A percentile compares a stretch with the other conserved stretches of the same genome.
These are phyloP conservation scores for Globisporangium viniferum DNA, from an alignment of 352 stramenopile genomes.

Conservation along the genomic window DNA sequence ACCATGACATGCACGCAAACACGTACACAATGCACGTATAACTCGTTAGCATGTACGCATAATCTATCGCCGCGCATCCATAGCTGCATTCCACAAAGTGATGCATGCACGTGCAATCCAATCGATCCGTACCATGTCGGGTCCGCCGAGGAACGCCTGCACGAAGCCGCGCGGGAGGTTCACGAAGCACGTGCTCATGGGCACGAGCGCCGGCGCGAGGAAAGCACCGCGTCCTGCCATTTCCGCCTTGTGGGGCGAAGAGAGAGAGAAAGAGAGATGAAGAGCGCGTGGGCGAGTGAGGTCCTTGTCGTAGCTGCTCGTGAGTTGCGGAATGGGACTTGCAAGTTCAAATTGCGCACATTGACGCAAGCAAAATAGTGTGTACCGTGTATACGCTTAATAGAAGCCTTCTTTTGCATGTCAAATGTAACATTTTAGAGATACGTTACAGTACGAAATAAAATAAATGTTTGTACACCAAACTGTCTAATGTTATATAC, in stretches of 20 bases:
- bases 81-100: background rate
- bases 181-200: conserved; percentile 69
- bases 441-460: too few relatives aligned
- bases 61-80: background rate
- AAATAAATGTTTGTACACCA: too few relatives aligned
- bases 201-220: conserved; percentile 58
- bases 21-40: background rate
- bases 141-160: conserved; percentile 46
- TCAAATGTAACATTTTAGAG: too few relatives aligned
- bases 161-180: conserved; percentile 66
- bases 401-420: background rate
- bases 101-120: background rate
- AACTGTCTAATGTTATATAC: too few relatives aligned
- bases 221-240: conserved; percentile 52
- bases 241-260: background rate
- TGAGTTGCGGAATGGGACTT: background rate
- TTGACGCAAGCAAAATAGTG: background rate
- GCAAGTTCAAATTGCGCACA: background rate
- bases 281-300: conserved; percentile 7
- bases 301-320: background rate
- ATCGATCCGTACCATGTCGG: conserved; percentile 26
- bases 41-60: conserved; percentile 1
- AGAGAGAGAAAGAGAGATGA: background rate
- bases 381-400: background rate
- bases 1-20: background rate